Percentiles rank a stretch among this genome's conserved stretches.
phyloP scores from a whole-genome alignment of 176 grass and related monocot genomes.

The Oryza meridionalis region DNA sequence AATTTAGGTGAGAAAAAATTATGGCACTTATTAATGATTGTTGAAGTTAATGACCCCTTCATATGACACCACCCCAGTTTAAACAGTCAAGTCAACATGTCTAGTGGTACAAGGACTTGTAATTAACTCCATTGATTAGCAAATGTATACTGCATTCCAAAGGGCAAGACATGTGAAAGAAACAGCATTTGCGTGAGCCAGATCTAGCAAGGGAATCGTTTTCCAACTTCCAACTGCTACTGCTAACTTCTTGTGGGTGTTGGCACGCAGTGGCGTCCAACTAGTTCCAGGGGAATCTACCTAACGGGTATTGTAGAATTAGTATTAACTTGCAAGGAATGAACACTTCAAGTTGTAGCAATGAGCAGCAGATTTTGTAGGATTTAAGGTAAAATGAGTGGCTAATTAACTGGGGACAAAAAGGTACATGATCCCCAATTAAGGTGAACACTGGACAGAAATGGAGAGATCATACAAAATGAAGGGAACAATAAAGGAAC shows the following conservation, averaged over 20 bases:
- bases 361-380: background rate
- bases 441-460: background rate
- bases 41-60: conserved; percentile 22
- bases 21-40: conserved; percentile 12
- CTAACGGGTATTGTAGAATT: too few species aligned
- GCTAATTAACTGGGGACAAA: background rate
- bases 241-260: conserved; percentile 35
- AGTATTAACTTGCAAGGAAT: background rate
- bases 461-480: background rate
- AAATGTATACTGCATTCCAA: background rate
- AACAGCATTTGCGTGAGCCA: background rate
- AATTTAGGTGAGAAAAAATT: conserved; percentile 4
- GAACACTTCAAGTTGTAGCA: background rate
- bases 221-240: conserved; percentile 39
- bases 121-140: background rate
- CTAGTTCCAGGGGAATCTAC: background rate
- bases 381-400: background rate
- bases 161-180: background rate
- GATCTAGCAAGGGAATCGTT: conserved; percentile 22
- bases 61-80: conserved; percentile 31
- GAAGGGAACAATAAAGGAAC: background rate
- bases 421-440: background rate
- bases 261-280: background rate
- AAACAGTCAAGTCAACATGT: conserved; percentile 5
- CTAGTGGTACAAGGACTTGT: conserved; percentile 18